phyloP scores from a whole-genome alignment of 108 stramenopile genomes.

The Conticribra guillardii region DNA sequence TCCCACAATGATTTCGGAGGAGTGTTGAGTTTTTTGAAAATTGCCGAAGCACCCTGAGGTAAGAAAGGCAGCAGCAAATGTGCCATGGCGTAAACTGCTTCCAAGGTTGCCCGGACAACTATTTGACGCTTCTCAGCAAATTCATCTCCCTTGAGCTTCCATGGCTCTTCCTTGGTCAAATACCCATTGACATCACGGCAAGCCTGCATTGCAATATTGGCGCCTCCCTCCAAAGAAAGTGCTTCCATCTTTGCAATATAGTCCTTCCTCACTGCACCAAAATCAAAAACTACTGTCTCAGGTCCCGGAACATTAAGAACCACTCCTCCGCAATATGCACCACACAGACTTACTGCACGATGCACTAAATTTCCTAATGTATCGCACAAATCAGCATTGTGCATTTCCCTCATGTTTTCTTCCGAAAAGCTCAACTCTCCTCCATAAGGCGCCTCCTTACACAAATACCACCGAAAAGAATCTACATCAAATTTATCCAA shows the following conservation, averaged over 20 bases:
- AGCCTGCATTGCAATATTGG: conserved; percentile 74
- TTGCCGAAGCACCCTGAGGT: conserved; percentile 78
- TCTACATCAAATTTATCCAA: conserved; percentile 90
- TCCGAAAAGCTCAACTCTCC: conserved; percentile 91
- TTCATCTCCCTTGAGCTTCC: conserved; percentile 95
- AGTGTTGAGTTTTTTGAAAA: conserved; percentile 92
- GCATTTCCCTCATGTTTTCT: conserved; percentile 85
- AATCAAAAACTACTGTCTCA: conserved; percentile 56
- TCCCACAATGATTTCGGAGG: conserved; percentile 60
- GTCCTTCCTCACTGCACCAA: conserved; percentile 58
- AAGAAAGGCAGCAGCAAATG: conserved; percentile 94
- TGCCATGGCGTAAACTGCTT: conserved; percentile 91
- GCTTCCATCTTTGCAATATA: conserved; percentile 81
- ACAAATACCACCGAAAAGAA: conserved; percentile 94
- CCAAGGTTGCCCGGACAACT: conserved; percentile 90
- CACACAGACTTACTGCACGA: conserved; percentile 91
- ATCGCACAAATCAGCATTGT: conserved; percentile 97
- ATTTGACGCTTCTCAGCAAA: conserved; percentile 69
- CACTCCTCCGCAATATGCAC: conserved; percentile 86
- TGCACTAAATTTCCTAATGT: conserved; percentile 96
- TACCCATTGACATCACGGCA: conserved; percentile 94
- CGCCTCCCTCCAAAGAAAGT: conserved; percentile 79
- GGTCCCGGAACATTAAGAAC: conserved; percentile 73
- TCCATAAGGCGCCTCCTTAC: conserved; percentile 94
- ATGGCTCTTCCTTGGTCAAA: conserved; percentile 94